Evolutionary conservation across 2,329 filamentous ascomycete species (phyloP), one percentile per base, ranked within the genome.

Genomic region (Neoarthrinium moseri): DNA sequence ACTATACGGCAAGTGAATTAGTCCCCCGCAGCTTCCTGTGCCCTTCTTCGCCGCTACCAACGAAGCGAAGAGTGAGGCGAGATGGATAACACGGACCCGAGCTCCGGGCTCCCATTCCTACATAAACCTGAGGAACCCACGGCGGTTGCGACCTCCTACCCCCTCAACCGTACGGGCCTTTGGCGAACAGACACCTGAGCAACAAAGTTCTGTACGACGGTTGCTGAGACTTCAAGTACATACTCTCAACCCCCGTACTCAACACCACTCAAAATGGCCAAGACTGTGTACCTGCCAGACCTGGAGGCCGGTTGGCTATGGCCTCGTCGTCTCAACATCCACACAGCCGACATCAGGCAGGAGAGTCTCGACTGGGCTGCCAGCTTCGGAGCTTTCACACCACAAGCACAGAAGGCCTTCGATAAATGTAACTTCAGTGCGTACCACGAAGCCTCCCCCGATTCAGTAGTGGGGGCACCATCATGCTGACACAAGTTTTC

Each of bases 391-490:
- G 50, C 50, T n/a, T 52, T 52, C 32, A 45, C 46, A 18, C 47
- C 23, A 11, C 34, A 47, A 26, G 47, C 44, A 12, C 50, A 52
- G 23, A 38, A 29, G 17, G 22, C 46, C 21, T 40, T 51, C 13
- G 43, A 51, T 26, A 49, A 51, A 21, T 48, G 49, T 17, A 47
- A 50, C 29, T 45, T 52, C 23, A 52, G 50, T 50, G 15, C 39
- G 50, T 44, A 15, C 11, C 7, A 13, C 13, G 21, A n/a, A 20
- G 34, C 20, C 24, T 29, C 6, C 24, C 2, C 20, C 26, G 17
- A 4, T 20, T 10, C 17, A 12, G 17, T 3, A 15, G 11, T 30
- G 33, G 11, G 27, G 20, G n/a, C 33, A 35, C 20, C 20, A 36
- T 11, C 10, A 21, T 32, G 33, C 35, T 37, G 18, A 37, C 35